phyloP scores from a whole-genome alignment of 148 eudicot genomes.

The Linanthus parryae region DNA sequence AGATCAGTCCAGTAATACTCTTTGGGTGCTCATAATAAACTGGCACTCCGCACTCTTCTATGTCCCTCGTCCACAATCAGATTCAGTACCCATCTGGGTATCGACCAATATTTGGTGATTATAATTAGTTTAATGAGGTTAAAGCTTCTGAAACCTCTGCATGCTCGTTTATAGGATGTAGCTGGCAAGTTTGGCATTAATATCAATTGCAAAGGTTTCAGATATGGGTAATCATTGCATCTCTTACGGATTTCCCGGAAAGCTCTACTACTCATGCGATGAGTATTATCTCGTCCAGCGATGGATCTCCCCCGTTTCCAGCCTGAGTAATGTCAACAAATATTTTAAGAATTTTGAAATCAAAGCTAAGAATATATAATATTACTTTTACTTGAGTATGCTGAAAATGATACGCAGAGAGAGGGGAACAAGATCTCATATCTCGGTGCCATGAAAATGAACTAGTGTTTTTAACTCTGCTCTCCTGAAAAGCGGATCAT shows the following conservation, averaged over 20 bases:
- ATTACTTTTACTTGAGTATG: background rate
- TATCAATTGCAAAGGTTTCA: conserved; percentile 36
- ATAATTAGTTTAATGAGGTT: too few species aligned
- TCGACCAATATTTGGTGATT: too few species aligned
- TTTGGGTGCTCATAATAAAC: conserved; percentile 35
- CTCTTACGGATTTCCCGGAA: conserved; percentile 36
- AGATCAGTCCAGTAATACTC: conserved; percentile 37
- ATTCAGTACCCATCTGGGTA: too few species aligned
- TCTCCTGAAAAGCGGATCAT: too few species aligned
- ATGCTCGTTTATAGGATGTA: too few species aligned
- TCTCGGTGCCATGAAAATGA: conserved; percentile 51
- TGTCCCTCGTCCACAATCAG: conserved; percentile 39
- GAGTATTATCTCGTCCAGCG: conserved; percentile 41
- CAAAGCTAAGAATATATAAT: background rate
- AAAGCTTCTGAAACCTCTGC: too few species aligned
- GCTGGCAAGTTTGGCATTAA: conserved; percentile 41
- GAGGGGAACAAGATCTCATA: conserved; percentile 6
- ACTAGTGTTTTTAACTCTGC: conserved; percentile 56
- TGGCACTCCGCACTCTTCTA: conserved; percentile 51
- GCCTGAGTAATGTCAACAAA: conserved; percentile 19
- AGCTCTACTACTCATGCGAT: conserved; percentile 50
- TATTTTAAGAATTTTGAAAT: too few species aligned
- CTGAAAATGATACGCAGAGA: too few species aligned
- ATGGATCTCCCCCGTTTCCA: conserved; percentile 53
- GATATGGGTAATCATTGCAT: conserved; percentile 41